Percentiles rank a stretch among this genome's conserved stretches.
These are phyloP conservation scores for Silene coronaria DNA, from an alignment of 179 eudicot species.

Conservation along the genomic window DNA sequence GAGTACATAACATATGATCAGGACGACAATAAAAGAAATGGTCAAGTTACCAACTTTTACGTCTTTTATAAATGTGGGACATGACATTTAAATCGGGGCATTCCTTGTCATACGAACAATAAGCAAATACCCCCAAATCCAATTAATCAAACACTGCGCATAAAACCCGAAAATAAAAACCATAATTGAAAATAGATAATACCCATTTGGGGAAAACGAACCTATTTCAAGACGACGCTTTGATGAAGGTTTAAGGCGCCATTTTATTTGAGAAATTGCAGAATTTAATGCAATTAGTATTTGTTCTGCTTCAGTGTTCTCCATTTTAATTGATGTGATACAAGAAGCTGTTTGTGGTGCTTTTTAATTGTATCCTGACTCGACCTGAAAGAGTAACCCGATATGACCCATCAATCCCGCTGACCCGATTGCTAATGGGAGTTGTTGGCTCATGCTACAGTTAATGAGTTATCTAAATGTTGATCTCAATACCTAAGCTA, in stretches of 20 bases:
- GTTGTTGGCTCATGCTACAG: too few species aligned
- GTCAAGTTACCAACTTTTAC: neutral
- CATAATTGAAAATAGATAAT: neutral
- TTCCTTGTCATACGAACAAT: neutral
- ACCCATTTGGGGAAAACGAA: slow-evolving; percentile 9
- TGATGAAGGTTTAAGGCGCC: slow-evolving; percentile 69
- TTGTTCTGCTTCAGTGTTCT: slow-evolving; percentile 27
- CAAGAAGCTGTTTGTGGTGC: too few species aligned
- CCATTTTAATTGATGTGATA: slow-evolving; percentile 10
- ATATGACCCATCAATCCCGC: too few species aligned
- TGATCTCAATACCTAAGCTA: too few species aligned
- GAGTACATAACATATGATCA: neutral
- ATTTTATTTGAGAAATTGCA: slow-evolving; percentile 46
- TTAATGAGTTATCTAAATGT: too few species aligned
- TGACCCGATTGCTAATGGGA: too few species aligned
- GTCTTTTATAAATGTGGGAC: neutral
- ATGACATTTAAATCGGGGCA: too few species aligned
- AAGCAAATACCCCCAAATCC: neutral
- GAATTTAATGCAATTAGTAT: slow-evolving; percentile 35
- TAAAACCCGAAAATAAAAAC: neutral
- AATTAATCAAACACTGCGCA: neutral
- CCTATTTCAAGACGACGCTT: slow-evolving; percentile 78
- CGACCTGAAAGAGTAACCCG: too few species aligned
- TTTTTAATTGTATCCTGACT: too few species aligned
- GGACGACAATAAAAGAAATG: neutral